These are phyloP conservation scores for Conticribra guillardii DNA, from an alignment of 108 stramenopile species.

Conservation along the genomic window DNA sequence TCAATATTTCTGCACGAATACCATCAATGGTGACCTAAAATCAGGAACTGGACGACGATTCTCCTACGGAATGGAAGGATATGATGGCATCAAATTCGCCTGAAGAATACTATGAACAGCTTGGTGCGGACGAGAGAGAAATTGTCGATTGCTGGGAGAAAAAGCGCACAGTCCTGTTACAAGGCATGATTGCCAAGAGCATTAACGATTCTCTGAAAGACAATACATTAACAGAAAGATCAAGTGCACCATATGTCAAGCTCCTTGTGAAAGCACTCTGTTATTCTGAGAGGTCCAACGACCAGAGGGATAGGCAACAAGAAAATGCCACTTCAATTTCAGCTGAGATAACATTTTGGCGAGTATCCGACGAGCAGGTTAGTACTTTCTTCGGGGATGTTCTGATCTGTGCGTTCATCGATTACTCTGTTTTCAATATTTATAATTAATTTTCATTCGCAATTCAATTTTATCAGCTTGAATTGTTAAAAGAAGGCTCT, in stretches of 20 bases:
- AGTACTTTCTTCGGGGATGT: no score
- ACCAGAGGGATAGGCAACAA: conserved; percentile 6
- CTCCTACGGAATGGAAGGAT: conserved; percentile 69
- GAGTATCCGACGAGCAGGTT: conserved; percentile 74
- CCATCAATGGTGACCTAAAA: no score
- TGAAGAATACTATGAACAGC: conserved; percentile 59
- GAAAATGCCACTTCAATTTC: not conserved
- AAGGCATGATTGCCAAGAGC: conserved; percentile 53
- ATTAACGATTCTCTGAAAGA: conserved; percentile 64
- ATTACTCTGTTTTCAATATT: no score
- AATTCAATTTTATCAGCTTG: conserved; percentile 70
- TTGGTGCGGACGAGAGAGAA: conserved; percentile 42
- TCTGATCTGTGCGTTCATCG: no score
- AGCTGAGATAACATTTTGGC: conserved; percentile 73
- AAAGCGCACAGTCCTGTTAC: conserved; percentile 56
- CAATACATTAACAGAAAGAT: conserved; percentile 45
- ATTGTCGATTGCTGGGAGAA: conserved; percentile 66
- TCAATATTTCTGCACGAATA: no score
- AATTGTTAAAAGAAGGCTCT: conserved; percentile 60
- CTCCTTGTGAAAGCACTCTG: conserved; percentile 49
- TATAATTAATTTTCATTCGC: no score
- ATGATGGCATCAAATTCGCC: conserved; percentile 47
- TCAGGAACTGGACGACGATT: conserved; percentile 76
- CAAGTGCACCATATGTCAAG: conserved; percentile 63
- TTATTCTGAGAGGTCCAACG: not conserved